A percentile compares a stretch with the other conserved stretches of the same genome.
Evolutionary conservation across 2,329 filamentous ascomycete species (phyloP).

Genomic region (Plenodomus tracheiphilus): DNA sequence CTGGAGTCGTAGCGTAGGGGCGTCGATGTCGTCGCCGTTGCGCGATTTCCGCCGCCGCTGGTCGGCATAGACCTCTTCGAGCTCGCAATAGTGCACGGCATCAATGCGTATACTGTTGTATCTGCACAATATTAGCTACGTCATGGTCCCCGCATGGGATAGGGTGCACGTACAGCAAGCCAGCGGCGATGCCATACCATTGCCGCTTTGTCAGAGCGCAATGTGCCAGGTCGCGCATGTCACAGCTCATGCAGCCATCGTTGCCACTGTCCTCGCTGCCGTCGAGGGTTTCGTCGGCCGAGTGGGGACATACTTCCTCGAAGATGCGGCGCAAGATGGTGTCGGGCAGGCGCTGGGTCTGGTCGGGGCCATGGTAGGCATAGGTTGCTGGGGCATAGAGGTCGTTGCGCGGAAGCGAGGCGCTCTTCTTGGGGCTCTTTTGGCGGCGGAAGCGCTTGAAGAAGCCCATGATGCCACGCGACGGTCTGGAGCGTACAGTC

Average conservation of each 20-base stretch:
- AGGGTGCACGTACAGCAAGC: conserved; percentile 62
- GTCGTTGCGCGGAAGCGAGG: conserved; percentile 35
- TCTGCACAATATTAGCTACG: conserved; percentile 50
- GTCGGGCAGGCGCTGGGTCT: conserved; percentile 60
- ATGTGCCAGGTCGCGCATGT: conserved; percentile 83
- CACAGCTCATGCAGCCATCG: conserved; percentile 89
- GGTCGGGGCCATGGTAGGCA: conserved; percentile 47
- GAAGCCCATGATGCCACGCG: conserved; percentile 51
- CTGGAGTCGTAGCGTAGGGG: conserved; percentile 73
- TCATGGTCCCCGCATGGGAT: not conserved
- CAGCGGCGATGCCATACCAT: conserved; percentile 67
- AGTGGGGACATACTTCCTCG: conserved; percentile 79
- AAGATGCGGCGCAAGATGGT: conserved; percentile 79
- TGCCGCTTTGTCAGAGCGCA: conserved; percentile 73
- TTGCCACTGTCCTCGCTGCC: conserved; percentile 78
- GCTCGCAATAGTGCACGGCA: conserved; percentile 89
- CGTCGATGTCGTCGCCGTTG: conserved; percentile 80
- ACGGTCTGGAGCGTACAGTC: conserved; percentile 22
- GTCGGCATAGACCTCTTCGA: conserved; percentile 79
- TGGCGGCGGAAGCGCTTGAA: conserved; percentile 54
- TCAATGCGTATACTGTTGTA: conserved; percentile 92
- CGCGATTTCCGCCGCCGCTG: conserved; percentile 60
- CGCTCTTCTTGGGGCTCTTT: conserved; percentile 47
- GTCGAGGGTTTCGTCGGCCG: conserved; percentile 70
- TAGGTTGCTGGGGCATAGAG: conserved; percentile 28